These are phyloP conservation scores for Colletotrichum sp. DNA, from an alignment of 2,329 filamentous ascomycete genomes.

Conservation along the genomic window DNA sequence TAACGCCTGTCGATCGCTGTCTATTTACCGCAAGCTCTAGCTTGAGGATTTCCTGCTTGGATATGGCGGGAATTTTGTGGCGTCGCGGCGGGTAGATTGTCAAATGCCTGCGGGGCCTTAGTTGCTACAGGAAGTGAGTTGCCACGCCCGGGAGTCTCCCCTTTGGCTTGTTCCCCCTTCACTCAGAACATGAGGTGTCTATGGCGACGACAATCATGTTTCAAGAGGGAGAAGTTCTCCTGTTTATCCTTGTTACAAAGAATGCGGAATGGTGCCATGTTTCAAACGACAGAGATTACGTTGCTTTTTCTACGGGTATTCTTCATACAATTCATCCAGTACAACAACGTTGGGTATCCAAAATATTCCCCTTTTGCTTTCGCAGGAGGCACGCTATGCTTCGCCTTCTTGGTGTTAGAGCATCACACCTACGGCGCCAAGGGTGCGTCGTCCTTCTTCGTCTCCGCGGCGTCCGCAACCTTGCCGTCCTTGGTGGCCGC, in stretches of 20 bases:
- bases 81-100: constrained; percentile 13
- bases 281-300: background rate
- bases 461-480: constrained; percentile 23
- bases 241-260: background rate
- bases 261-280: background rate
- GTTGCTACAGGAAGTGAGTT: background rate
- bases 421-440: constrained; percentile 27
- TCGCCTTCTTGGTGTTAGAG: background rate
- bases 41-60: background rate
- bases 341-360: background rate
- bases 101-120: background rate
- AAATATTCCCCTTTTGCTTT: background rate
- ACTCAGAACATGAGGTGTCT: background rate
- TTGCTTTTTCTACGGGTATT: constrained; percentile 19
- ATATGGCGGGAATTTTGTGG: constrained; percentile 7
- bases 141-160: background rate
- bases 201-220: background rate
- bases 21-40: background rate
- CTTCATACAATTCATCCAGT: background rate
- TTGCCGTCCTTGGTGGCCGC: constrained; percentile 44
- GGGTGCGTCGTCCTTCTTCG: constrained; percentile 43
- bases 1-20: background rate
- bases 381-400: background rate
- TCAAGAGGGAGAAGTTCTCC: background rate
- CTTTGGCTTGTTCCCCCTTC: background rate